Conservation (phyloP, 106 monocot species). For the Phalaenopsis aphrodite region DNA sequence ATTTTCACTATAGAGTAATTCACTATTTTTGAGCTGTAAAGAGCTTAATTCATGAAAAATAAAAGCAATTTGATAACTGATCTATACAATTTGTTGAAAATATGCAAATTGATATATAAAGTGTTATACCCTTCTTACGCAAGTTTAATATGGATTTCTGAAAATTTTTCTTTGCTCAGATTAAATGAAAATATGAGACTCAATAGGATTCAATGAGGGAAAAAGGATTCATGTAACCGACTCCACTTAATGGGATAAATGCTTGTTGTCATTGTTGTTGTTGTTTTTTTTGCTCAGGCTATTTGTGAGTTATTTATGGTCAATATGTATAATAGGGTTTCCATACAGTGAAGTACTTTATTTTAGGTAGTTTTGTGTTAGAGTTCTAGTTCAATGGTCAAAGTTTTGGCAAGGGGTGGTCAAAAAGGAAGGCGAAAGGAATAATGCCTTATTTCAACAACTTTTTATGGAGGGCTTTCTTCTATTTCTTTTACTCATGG, state of each 20-base stretch:
- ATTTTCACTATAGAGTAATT: too few relatives aligned
- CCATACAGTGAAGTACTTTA: not conserved
- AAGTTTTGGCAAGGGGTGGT: not conserved
- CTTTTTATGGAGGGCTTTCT: not conserved
- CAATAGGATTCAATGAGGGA: too few relatives aligned
- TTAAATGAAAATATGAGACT: too few relatives aligned
- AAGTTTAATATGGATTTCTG: not conserved
- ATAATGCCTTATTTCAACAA: not conserved
- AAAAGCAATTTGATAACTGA: too few relatives aligned
- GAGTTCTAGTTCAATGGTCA: not conserved
- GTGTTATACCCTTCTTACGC: too few relatives aligned
- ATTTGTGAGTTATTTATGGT: not conserved
- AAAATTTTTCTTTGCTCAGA: not conserved
- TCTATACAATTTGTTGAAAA: too few relatives aligned
- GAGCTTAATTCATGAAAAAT: too few relatives aligned
- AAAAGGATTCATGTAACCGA: too few relatives aligned
- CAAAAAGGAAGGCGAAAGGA: not conserved
- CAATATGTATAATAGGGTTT: not conserved
- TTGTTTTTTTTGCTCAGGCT: not conserved
- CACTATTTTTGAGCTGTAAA: too few relatives aligned
- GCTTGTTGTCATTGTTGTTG: too few relatives aligned
- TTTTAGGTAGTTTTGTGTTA: not conserved
- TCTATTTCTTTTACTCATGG: not conserved
- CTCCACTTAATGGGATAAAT: too few relatives aligned
- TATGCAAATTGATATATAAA: too few relatives aligned